Conservation (phyloP, 2,329 filamentous ascomycete genomes). For the Uncinocarpus reesii region DNA sequence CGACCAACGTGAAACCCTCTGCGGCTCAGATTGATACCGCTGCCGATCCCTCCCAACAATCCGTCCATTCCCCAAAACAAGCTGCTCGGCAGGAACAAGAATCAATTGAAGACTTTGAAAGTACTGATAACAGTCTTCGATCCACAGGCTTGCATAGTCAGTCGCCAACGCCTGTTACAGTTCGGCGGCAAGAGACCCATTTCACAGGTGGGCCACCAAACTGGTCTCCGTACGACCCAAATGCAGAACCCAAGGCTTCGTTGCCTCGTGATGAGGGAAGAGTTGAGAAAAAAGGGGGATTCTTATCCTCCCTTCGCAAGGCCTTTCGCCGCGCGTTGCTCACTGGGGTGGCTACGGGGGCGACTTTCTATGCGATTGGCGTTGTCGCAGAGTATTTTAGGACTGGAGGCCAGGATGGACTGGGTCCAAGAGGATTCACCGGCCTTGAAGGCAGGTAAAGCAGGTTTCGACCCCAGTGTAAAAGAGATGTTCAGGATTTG, state of each 20-base stretch:
- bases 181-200: conserved; percentile 11
- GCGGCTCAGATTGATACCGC: background rate
- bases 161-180: background rate
- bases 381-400: conserved; percentile 35
- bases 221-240: conserved; percentile 18
- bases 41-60: background rate
- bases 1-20: background rate
- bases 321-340: conserved; percentile 27
- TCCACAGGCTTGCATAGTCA: conserved; percentile 15
- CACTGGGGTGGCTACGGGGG: conserved; percentile 28
- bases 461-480: no score
- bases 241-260: background rate
- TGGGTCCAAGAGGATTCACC: conserved; percentile 32
- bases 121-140: conserved; percentile 12
- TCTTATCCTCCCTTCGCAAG: conserved; percentile 17
- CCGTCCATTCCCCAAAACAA: conserved; percentile 9
- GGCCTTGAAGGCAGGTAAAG: conserved; percentile 16
- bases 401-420: conserved; percentile 32
- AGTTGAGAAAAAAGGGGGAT: conserved; percentile 2
- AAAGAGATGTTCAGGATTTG: no score
- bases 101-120: conserved; percentile 11
- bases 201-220: conserved; percentile 20
- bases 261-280: background rate
- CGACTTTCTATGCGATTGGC: conserved; percentile 34
- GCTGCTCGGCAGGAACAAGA: conserved; percentile 13